A percentile compares a stretch with the other conserved stretches of the same genome.
Evolutionary conservation across 495 filamentous ascomycete species (phyloP).

Genomic region (Copromyces sp.): DNA sequence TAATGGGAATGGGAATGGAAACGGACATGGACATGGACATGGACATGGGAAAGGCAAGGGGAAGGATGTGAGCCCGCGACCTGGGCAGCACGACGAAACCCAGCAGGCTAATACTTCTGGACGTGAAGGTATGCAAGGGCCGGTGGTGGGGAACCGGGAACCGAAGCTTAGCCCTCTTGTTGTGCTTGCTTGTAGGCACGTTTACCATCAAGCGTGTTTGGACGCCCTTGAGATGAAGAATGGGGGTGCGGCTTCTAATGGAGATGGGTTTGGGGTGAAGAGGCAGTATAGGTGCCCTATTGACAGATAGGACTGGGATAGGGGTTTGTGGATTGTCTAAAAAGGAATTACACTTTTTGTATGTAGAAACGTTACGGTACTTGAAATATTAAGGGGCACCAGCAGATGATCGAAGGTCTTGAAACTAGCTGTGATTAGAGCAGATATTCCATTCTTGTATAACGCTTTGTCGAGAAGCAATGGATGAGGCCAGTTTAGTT

Average conservation of each 20-base stretch:
- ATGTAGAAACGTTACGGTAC: neutral
- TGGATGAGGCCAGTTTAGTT: neutral
- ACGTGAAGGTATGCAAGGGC: constrained; percentile 4
- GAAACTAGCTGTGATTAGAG: neutral
- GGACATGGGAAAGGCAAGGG: constrained; percentile 27
- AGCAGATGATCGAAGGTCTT: neutral
- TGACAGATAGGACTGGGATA: constrained; percentile 28
- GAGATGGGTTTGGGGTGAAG: constrained; percentile 28
- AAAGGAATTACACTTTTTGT: neutral
- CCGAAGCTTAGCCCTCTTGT: constrained; percentile 40
- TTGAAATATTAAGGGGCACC: neutral
- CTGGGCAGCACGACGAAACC: constrained; percentile 9
- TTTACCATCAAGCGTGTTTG: constrained; percentile 52
- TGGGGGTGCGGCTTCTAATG: constrained; percentile 13
- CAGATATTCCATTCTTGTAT: neutral
- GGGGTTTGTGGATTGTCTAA: neutral
- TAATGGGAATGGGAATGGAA: constrained; percentile 18
- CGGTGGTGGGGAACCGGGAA: constrained; percentile 9
- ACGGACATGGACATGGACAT: constrained; percentile 4
- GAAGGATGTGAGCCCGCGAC: constrained; percentile 11
- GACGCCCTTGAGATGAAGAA: constrained; percentile 42
- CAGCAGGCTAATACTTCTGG: constrained; percentile 1
- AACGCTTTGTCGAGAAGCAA: neutral
- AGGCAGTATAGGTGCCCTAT: constrained; percentile 45
- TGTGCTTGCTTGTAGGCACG: constrained; percentile 50